These are phyloP conservation scores for Seminavis robusta DNA, from an alignment of 108 stramenopile genomes.

Conservation along the genomic window DNA sequence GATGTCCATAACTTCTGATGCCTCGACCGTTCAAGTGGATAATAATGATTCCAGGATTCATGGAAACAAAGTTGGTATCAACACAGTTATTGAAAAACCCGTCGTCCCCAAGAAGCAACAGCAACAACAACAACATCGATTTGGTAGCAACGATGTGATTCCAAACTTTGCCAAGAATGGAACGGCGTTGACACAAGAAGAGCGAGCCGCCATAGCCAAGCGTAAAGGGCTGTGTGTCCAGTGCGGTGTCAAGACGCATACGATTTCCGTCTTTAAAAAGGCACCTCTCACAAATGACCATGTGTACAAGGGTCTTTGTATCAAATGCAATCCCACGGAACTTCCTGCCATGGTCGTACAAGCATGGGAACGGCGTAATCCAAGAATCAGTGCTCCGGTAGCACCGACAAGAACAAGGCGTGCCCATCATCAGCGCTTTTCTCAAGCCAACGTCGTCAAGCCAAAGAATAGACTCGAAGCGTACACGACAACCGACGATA, in stretches of 20 bases:
- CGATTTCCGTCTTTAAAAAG: slow-evolving; percentile 5
- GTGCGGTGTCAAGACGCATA: slow-evolving; percentile 39
- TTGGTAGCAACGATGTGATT: no score
- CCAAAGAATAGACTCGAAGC: no score
- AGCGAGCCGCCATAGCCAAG: slow-evolving; percentile 26
- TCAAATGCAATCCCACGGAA: slow-evolving; percentile 16
- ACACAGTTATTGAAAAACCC: no score
- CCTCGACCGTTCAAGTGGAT: no score
- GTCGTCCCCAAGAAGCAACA: no score
- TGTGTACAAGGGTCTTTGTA: slow-evolving; percentile 34
- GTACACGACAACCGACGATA: no score
- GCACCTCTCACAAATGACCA: slow-evolving; percentile 24
- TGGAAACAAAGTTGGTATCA: no score
- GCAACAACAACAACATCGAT: no score
- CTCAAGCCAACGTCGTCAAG: no score
- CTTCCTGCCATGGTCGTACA: slow-evolving; percentile 16
- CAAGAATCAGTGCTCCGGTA: background rate
- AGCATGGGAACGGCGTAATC: slow-evolving; percentile 8
- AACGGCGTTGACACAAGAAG: slow-evolving; percentile 21
- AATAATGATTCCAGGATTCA: no score
- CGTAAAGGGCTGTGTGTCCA: slow-evolving; percentile 25
- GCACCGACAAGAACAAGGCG: background rate
- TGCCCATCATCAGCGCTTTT: no score
- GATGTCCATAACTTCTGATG: no score
- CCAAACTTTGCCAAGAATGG: slow-evolving; percentile 33